Conservation (phyloP, 208 protist species). For the Blechomonas ayalai region DNA sequence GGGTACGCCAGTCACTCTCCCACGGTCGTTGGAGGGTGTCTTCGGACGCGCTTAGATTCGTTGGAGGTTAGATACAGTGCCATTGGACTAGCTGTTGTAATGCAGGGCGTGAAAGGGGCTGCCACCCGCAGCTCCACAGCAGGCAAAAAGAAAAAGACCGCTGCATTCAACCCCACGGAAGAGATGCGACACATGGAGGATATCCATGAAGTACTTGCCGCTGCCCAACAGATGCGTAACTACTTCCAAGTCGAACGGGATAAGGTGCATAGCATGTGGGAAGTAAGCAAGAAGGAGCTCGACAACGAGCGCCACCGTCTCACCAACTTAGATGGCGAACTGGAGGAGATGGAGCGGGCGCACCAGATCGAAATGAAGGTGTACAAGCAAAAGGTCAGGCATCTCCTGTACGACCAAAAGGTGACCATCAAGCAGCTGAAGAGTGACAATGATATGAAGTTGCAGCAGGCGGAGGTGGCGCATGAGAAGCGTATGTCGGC, state of each 20-base stretch:
- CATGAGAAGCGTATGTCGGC: slow-evolving; percentile 74
- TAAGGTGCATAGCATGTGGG: slow-evolving; percentile 91
- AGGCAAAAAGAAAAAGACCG: slow-evolving; percentile 19
- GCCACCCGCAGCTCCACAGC: slow-evolving; percentile 6
- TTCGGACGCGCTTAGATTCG: no score
- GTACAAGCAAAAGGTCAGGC: slow-evolving; percentile 97
- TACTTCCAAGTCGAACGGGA: slow-evolving; percentile 96
- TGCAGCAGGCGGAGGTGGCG: slow-evolving; percentile 76
- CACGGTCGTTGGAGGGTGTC: no score
- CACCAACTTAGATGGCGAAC: slow-evolving; percentile 86
- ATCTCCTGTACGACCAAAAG: slow-evolving; percentile 93
- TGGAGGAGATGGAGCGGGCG: slow-evolving; percentile 92
- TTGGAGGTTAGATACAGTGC: no score
- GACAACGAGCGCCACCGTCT: slow-evolving; percentile 68
- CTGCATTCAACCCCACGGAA: slow-evolving; percentile 9
- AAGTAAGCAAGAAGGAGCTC: slow-evolving; percentile 90
- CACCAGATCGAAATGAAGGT: slow-evolving; percentile 96
- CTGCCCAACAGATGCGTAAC: slow-evolving; percentile 91
- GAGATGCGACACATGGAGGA: slow-evolving; percentile 19
- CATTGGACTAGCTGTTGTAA: no score
- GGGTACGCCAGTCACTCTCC: no score
- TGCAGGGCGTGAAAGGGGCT: no score
- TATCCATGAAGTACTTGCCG: slow-evolving; percentile 75
- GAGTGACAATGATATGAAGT: slow-evolving; percentile 78
- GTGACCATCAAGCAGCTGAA: slow-evolving; percentile 87